A percentile compares a stretch with the other conserved stretches of the same genome.
phyloP scores from a whole-genome alignment of 2,329 filamentous ascomycete genomes.

The Albifimbria verrucaria region DNA sequence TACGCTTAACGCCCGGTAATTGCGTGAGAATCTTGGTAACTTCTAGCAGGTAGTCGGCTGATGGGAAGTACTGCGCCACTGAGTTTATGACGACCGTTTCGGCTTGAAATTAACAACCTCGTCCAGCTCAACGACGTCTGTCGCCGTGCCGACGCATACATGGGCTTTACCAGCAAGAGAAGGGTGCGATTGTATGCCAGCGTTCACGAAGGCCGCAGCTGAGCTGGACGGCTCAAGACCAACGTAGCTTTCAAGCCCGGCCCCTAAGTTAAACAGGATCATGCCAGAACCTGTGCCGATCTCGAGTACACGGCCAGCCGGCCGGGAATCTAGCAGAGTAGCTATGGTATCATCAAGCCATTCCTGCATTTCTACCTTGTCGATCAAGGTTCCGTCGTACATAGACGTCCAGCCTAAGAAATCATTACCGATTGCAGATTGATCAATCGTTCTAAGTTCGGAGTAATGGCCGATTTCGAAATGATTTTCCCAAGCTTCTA shows the following conservation, averaged over 20 bases:
- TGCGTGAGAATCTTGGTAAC: constrained; percentile 2
- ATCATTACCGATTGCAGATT: constrained; percentile 3
- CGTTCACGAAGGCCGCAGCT: not conserved
- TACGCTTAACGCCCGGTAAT: not conserved
- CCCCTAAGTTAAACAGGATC: constrained; percentile 1
- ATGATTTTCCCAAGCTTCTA: constrained; percentile 4
- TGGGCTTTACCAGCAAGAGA: not conserved
- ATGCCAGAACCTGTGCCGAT: constrained; percentile 15
- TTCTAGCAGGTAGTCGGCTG: constrained; percentile 3
- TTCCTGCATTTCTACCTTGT: constrained; percentile 14
- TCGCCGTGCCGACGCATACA: not conserved
- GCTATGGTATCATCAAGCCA: constrained; percentile 15
- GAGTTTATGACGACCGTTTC: constrained; percentile 7
- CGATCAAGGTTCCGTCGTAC: constrained; percentile 12
- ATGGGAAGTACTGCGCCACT: constrained; percentile 7
- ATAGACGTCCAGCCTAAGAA: constrained; percentile 15
- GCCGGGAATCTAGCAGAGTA: constrained; percentile 1
- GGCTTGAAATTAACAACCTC: not conserved
- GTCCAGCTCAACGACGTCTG: not conserved
- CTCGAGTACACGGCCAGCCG: constrained; percentile 8
- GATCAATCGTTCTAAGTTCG: constrained; percentile 1
- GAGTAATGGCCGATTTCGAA: constrained; percentile 6
- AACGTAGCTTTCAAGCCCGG: not conserved
- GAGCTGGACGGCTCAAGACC: not conserved
- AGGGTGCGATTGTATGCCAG: not conserved